Evolutionary conservation across 2,329 filamentous ascomycete species (phyloP).

Genomic region (Cladophialophora yegresii): DNA sequence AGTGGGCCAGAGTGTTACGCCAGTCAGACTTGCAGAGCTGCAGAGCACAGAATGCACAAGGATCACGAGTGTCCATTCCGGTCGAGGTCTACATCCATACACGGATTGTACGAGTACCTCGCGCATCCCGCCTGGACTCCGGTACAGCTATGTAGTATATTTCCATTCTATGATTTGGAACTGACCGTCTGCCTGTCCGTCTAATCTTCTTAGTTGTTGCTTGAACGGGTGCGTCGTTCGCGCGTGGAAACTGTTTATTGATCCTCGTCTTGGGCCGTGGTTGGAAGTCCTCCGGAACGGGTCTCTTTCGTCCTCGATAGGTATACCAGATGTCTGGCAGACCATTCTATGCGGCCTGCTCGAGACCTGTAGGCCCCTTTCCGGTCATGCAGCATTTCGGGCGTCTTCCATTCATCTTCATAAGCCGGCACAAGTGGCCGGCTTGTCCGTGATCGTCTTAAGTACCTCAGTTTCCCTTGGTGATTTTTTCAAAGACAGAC

Average conservation of each 20-base stretch:
- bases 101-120: neutral
- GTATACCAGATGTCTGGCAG: neutral
- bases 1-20: too few species aligned
- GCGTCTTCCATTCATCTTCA: neutral
- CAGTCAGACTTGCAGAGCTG: neutral
- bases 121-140: neutral
- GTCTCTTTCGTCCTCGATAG: neutral
- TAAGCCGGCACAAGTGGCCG: neutral
- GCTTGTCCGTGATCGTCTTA: neutral
- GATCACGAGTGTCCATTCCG: neutral
- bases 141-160: neutral
- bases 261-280: neutral
- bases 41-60: neutral
- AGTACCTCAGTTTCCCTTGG: conserved; percentile 29
- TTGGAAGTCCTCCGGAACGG: neutral
- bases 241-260: neutral
- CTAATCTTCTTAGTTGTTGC: neutral
- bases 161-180: neutral
- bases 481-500: conserved; percentile 63
- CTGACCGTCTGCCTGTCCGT: neutral
- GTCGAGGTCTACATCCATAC: neutral
- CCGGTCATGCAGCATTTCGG: neutral
- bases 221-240: neutral
- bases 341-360: neutral
- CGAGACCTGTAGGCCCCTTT: neutral